These are phyloP conservation scores for Venustampulla echinocandica DNA, from an alignment of 495 filamentous ascomycete genomes.

Conservation along the genomic window DNA sequence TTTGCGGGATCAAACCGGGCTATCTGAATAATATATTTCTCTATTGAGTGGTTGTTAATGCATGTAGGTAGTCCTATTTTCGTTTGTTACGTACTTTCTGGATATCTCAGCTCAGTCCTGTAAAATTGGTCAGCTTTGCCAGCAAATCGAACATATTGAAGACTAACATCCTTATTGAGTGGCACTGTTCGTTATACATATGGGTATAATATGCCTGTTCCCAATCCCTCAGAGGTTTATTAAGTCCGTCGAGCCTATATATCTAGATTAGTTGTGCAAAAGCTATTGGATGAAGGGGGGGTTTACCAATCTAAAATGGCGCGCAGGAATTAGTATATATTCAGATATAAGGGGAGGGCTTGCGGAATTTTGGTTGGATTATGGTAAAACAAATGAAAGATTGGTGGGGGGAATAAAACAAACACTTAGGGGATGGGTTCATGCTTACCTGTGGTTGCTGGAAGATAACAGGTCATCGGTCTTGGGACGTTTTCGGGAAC, in stretches of 20 bases:
- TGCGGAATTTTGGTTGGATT: too few relatives aligned
- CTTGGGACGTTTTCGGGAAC: constrained; percentile 61
- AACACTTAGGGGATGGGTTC: not conserved
- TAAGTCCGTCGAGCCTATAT: constrained; percentile 72
- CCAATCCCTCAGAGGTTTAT: constrained; percentile 69
- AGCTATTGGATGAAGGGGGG: not conserved
- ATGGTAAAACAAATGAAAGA: too few relatives aligned
- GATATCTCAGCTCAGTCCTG: constrained; percentile 58
- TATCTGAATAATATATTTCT: constrained; percentile 70
- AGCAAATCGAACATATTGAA: not conserved
- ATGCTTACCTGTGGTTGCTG: constrained; percentile 52
- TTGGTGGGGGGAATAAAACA: too few relatives aligned
- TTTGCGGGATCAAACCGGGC: constrained; percentile 84
- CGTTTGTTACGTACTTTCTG: constrained; percentile 40
- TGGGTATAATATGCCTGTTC: constrained; percentile 69
- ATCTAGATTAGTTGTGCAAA: not conserved
- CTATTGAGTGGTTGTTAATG: not conserved
- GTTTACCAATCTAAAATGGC: constrained; percentile 71
- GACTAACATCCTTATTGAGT: constrained; percentile 46
- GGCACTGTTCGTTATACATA: constrained; percentile 60
- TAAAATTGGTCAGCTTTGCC: constrained; percentile 9
- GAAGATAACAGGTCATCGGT: constrained; percentile 66
- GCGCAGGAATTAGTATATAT: too few relatives aligned
- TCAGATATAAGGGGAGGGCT: too few relatives aligned
- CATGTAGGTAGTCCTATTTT: not conserved